These are phyloP conservation scores for Cryptococcus sp. DNA, from an alignment of 1,284 basidiomycete genomes.

Conservation along the genomic window DNA sequence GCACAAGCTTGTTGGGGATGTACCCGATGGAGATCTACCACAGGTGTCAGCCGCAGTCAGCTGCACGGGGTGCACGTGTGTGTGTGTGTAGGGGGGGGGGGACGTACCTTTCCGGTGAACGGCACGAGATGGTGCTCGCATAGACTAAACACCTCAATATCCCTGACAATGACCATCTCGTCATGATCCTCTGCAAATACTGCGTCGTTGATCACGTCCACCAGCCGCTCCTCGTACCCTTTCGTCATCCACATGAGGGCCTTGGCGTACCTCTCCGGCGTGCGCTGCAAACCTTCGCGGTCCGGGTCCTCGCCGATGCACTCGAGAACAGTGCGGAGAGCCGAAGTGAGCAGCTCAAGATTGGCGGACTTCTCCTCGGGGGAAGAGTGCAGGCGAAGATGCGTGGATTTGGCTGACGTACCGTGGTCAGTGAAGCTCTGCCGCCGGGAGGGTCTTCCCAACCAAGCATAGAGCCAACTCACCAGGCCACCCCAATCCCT, in stretches of 20 bases:
- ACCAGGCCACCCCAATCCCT: slow-evolving; percentile 95
- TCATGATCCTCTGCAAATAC: slow-evolving; percentile 99
- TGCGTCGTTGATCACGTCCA: slow-evolving; percentile 97
- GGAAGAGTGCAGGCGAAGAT: slow-evolving; percentile 75
- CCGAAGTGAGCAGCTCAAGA: slow-evolving; percentile 72
- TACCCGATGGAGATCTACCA: slow-evolving; percentile 72
- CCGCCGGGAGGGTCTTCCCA: too few species aligned
- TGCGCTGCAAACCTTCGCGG: slow-evolving; percentile 83
- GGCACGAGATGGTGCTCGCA: slow-evolving; percentile 99
- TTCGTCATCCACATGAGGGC: slow-evolving; percentile 99
- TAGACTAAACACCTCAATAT: slow-evolving; percentile 94
- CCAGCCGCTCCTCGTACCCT: slow-evolving; percentile 91
- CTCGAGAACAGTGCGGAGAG: slow-evolving; percentile 88
- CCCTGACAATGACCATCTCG: slow-evolving; percentile 98
- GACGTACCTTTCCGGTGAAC: slow-evolving; percentile 88
- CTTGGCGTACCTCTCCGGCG: slow-evolving; percentile 94
- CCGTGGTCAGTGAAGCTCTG: background rate
- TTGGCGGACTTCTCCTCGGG: slow-evolving; percentile 67
- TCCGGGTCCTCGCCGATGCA: slow-evolving; percentile 98
- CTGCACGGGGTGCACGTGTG: background rate
- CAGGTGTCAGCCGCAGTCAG: background rate
- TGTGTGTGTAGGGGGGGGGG: too few species aligned
- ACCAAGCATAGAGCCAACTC: slow-evolving; percentile 28
- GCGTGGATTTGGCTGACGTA: slow-evolving; percentile 75
- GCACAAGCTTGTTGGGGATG: slow-evolving; percentile 91